Base-by-base conservation (phyloP, 768 basidiomycete species). In the Pulveroboletus ravenelii region DNA sequence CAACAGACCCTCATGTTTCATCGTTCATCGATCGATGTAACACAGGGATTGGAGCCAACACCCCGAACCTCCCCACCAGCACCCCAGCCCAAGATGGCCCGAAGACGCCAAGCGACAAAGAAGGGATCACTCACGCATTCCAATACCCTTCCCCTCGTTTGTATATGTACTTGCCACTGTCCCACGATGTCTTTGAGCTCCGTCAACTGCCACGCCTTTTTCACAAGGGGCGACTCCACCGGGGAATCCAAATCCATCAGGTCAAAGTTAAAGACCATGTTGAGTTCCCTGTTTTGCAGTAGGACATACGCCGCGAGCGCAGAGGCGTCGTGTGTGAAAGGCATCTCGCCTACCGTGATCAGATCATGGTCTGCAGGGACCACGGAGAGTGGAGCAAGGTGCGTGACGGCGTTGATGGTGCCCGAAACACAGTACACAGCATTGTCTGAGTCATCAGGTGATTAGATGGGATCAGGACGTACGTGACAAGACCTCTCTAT, bases 181-280 rank as follows among this genome's bases (percentile, higher is more conserved):
- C 52, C 59, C 13, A 78, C 59, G 20, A 76, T 66, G 9, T 71
- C 67, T 58, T 77, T 81, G 36, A 87, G 65, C 13, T 81, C 76
- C 5, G 70, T 45, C 15, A 88, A 59, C 35, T 69, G 74, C 81
- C 84, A 86, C 8, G 69, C 59, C 42, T 72, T 68, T 27, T 66
- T 66, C 34, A 70, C 67, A 43, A 82, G 70, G 18, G 77, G 72
- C n/a, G 60, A 59, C 18, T 69, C 63, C 25, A 71, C 65, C 7
- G 75, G 70, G 5, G 75, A 68, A 64, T 85, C 85, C 47, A 84
- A 57, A 50, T 80, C 78, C 73, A 82, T 78, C 18, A 78, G 57
- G 45, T 86, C 81, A 57, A 84, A 85, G 12, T 78, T 73, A 63
- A 87, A 85, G 29, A 82, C 74, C 78, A 80, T 82, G 59, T 85